Percentiles rank a stretch among this genome's conserved stretches.
These are phyloP conservation scores for Corchorus olitorius DNA, from an alignment of 345 rosid species.

Conservation along the genomic window DNA sequence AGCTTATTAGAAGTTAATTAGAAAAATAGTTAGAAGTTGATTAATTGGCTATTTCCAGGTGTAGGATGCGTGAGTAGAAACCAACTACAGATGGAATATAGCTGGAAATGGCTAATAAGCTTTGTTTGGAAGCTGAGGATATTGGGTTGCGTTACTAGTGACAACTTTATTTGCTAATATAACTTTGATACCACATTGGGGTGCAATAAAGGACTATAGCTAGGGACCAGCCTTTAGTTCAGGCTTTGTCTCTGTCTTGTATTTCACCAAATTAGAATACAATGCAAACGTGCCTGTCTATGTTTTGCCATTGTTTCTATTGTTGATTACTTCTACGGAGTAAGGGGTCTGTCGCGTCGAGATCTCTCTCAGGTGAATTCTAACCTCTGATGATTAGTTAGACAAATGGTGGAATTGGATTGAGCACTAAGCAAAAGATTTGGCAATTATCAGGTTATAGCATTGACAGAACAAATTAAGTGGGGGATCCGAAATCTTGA, in stretches of 20 bases:
- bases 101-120: conserved; percentile 16
- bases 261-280: conserved; percentile 4
- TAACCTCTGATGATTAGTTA: no score
- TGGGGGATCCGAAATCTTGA: neutral
- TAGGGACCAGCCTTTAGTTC: conserved; percentile 4
- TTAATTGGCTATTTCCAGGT: neutral
- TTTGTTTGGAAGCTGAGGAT: conserved; percentile 15
- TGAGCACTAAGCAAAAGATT: neutral
- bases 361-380: no score
- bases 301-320: neutral
- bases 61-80: conserved; percentile 9
- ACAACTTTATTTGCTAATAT: neutral
- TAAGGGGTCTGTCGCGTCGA: no score
- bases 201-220: neutral
- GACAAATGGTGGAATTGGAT: neutral
- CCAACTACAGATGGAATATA: conserved; percentile 14
- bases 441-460: neutral
- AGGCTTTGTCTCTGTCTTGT: neutral
- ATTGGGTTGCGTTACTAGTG: neutral
- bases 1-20: neutral
- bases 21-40: neutral
- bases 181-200: neutral
- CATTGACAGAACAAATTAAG: neutral
- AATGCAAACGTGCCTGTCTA: conserved; percentile 11
- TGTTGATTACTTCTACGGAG: neutral